Percentiles rank a stretch among this genome's conserved stretches.
Evolutionary conservation across 495 filamentous ascomycete genomes (phyloP).

Genomic region (Daldinia loculata): DNA sequence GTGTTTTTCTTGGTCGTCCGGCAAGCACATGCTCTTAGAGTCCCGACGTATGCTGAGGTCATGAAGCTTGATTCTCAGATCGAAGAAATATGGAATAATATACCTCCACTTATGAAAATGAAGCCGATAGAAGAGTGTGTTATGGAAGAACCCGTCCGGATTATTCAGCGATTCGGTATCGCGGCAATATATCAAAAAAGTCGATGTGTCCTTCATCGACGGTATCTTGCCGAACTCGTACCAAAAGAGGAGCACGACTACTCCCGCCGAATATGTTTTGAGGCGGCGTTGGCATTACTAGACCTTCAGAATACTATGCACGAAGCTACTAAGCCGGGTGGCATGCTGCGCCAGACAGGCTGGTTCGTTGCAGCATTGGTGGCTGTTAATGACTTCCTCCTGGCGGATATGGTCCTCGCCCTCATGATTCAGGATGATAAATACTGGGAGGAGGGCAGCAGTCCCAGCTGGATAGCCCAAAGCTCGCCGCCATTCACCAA

Average conservation of each 20-base stretch:
- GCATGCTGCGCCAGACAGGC: constrained; percentile 47
- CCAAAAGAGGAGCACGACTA: constrained; percentile 69
- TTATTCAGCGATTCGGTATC: constrained; percentile 76
- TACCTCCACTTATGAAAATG: constrained; percentile 68
- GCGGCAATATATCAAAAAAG: constrained; percentile 76
- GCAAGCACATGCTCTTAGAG: constrained; percentile 50
- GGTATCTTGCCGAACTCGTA: constrained; percentile 68
- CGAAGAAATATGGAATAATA: constrained; percentile 62
- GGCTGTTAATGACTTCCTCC: constrained; percentile 58
- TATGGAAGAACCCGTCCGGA: constrained; percentile 66
- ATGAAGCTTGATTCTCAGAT: constrained; percentile 70
- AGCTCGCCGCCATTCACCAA: constrained; percentile 39
- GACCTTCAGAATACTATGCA: constrained; percentile 51
- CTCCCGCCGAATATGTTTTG: constrained; percentile 72
- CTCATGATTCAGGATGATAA: constrained; percentile 50
- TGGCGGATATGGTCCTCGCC: constrained; percentile 58
- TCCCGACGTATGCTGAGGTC: constrained; percentile 68
- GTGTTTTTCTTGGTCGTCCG: constrained; percentile 52
- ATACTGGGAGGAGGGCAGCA: constrained; percentile 40
- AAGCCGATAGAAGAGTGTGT: constrained; percentile 68
- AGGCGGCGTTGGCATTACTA: constrained; percentile 72
- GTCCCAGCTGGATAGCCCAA: constrained; percentile 38
- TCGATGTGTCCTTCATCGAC: constrained; percentile 77
- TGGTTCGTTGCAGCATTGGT: constrained; percentile 57
- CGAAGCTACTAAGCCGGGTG: constrained; percentile 51